Base-by-base conservation (phyloP, 768 basidiomycete species). In the Kwoniella sp. region DNA sequence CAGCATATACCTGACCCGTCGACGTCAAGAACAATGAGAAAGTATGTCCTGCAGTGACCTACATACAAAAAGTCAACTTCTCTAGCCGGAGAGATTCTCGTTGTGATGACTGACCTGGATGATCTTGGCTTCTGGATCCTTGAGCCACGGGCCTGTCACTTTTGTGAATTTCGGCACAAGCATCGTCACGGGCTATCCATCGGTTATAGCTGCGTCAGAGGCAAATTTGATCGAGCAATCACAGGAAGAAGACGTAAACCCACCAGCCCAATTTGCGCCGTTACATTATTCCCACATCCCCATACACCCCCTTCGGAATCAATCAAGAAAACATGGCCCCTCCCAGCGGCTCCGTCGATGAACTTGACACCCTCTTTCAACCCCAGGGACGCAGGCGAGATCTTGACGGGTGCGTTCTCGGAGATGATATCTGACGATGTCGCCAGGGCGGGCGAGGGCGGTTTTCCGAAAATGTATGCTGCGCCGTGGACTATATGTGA, bases 401-500 rank as follows among this genome's bases (percentile, higher is more conserved):
- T 71, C 63, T 85, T 83, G 76, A 85, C 84, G 22, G 92, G 90
- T 65, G 87, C 85, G 78, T 86, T 88, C 83, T 93, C 90, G 20
- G 90, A 89, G 66, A 93, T 84, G 17, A 72, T 64, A 62, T 86
- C 86, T 64, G 84, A 83, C 28, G 82, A 83, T 15, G 85, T 73
- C 9, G 87, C 82, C 2, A 93, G 84, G 48, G 86, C 85, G 62
- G 85, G 83, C 63, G 84, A 87, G 45, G 86, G 87, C 80, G 92
- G 92, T 58, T 92, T 87, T 7, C 95, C 95, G 76, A 94, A 91
- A 72, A 97, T 81, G 88, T 92, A 93, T 9, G 93, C 95, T 41
- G 86, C 84, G 7, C 92, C 93, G 58, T 88, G 58, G 15, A 76
- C 73, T 77, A 26, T 37, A 26, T 23, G 13, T 23, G 4, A 45